phyloP scores from a whole-genome alignment of 1,284 basidiomycete species.

The Pholiota adiposa region DNA sequence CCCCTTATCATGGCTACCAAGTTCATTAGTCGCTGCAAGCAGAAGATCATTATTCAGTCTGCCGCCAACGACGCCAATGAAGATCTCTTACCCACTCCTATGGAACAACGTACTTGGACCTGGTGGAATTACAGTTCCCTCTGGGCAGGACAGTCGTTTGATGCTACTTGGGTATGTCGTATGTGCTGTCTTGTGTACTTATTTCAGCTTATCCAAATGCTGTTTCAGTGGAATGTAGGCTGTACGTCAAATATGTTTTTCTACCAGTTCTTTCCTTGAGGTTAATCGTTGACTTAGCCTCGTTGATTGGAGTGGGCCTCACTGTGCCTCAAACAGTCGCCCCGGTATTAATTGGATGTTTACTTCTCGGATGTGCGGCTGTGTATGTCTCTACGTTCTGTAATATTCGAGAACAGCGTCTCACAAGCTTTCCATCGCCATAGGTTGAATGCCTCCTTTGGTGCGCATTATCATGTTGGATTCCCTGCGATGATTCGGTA shows the following conservation, averaged over 20 bases:
- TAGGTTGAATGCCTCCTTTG: slow-evolving; percentile 20
- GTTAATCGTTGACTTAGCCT: not conserved
- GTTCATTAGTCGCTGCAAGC: slow-evolving; percentile 4
- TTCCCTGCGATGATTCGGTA: slow-evolving; percentile 22
- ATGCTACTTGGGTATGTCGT: slow-evolving; percentile 9
- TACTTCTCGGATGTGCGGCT: slow-evolving; percentile 13
- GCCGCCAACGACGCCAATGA: slow-evolving; percentile 10
- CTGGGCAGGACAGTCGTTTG: slow-evolving; percentile 14
- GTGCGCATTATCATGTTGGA: slow-evolving; percentile 19
- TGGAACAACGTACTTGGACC: slow-evolving; percentile 9
- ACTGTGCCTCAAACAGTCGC: slow-evolving; percentile 17
- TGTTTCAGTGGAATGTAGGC: slow-evolving; percentile 9
- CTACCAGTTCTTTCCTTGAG: not conserved
- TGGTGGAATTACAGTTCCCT: slow-evolving; percentile 15
- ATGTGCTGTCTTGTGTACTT: not conserved
- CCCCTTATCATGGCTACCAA: not conserved
- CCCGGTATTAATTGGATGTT: slow-evolving; percentile 15
- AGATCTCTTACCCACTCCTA: slow-evolving; percentile 13
- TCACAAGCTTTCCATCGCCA: not conserved
- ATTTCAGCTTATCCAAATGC: no score
- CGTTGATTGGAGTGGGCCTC: slow-evolving; percentile 19
- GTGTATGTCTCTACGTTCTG: slow-evolving; percentile 5
- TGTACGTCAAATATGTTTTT: not conserved
- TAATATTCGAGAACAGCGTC: not conserved
- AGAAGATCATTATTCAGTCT: slow-evolving; percentile 7